Evolutionary conservation across 2,329 filamentous ascomycete genomes (phyloP), one percentile per base, ranked within the genome.

Genomic region (Ophiostoma ips): DNA sequence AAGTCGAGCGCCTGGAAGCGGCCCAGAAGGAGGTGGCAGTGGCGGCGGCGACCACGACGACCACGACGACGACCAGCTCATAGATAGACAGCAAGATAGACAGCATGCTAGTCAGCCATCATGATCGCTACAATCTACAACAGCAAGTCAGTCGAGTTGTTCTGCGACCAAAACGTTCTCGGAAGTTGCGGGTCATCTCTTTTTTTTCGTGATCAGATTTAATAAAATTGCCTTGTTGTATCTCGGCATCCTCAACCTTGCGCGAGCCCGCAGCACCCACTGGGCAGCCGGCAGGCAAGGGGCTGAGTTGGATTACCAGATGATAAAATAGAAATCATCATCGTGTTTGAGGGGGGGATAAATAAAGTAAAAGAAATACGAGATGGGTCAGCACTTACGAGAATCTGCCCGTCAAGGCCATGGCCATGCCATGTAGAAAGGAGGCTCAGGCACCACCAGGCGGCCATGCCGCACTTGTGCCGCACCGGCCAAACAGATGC

Each of bases 1-100:
- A 62, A 16, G 52, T 64, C 15, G 58, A 58, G 50, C 60, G 55
- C 34, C 58, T 63, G 21, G 59, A 62, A 53, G 56, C 50, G 5
- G 53, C 49, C 6, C 47, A 55, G 28, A 52, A 55, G 51, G 46
- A 37, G 33, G 34, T 36, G n/a, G 11, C 31, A 13, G 41, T n/a
- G 11, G 33, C 34, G 30, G 31, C 21, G 6, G 21, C 37, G 18
- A 9, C 28, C n/a, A 24, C 24, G 16, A 10, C 28, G 28, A 15
- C 24, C 41, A 18, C 15, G 6, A 9, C 28, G 10, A 24, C 28
- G 12, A 11, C 30, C 15, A 16, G n/a, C 43, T 13, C n/a, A 6
- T 43, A 43, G 21, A 28, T 15, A 43, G 9, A n/a, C 28, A 38
- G 16, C 18, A 10, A 38, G 8, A 13, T 28, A 41, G 21, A 41